Evolutionary conservation across 768 basidiomycete species (phyloP).

Genomic region (Rhodotorula graminis): DNA sequence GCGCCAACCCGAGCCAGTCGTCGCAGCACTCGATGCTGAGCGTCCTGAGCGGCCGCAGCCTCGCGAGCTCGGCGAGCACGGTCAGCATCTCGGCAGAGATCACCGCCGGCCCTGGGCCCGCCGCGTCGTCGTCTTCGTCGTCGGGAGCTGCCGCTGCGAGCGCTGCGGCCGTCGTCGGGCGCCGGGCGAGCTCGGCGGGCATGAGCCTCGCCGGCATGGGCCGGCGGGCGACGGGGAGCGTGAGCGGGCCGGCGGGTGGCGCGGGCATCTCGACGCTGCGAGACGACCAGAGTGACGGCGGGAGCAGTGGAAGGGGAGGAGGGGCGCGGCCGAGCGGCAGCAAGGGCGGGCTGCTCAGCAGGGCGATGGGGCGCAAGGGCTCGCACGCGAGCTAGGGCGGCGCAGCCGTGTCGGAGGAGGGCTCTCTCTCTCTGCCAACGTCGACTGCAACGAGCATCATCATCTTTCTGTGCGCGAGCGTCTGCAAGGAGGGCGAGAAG

Average conservation of each 20-base stretch:
- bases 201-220: not conserved
- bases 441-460: too few species aligned
- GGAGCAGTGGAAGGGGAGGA: not conserved
- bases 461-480: too few species aligned
- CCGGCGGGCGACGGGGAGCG: not conserved
- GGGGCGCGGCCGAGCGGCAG: not conserved
- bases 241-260: not conserved
- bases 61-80: conserved; percentile 10
- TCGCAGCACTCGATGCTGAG: not conserved
- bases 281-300: not conserved
- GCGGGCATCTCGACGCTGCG: not conserved
- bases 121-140: not conserved
- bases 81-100: conserved; percentile 4
- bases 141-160: not conserved
- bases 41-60: not conserved
- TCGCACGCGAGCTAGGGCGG: conserved; percentile 4
- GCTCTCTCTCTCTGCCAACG: too few species aligned
- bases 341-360: conserved; percentile 1
- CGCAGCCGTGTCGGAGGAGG: too few species aligned
- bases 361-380: conserved; percentile 28
- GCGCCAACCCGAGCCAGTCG: conserved; percentile 1
- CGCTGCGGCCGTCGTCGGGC: not conserved
- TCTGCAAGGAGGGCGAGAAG: too few species aligned
- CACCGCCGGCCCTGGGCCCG: not conserved
- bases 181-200: conserved; percentile 14